Evolutionary conservation across 1,139 yeast genomes (phyloP), one percentile per base, ranked within the genome.

Genomic region (Pneumocystis murina): DNA sequence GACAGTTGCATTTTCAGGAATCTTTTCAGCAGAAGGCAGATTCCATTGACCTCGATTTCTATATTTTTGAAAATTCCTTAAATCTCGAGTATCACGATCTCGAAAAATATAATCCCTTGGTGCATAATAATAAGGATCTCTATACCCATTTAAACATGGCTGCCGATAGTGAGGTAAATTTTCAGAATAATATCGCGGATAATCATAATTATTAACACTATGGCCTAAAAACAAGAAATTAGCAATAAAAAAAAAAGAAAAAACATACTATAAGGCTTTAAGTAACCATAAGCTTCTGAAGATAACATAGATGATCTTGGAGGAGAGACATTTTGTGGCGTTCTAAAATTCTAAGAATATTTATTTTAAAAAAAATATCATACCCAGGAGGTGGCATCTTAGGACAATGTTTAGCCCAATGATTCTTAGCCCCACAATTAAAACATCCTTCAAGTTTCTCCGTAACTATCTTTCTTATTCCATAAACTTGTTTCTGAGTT

Each of bases 401-500:
- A 17, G 63, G 63, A 16, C 63, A 61, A 36, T 62, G 63, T 36
- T 58, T 62, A 17, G 63, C 54, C 63, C 63, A 61, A 35, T 61
- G 63, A 16, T 61, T 61, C 28, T 61, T 48, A 8, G 43, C 54
- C 5, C 63, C 62, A 28, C 63, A 61, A 54, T 57, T 54, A 55
- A 54, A 61, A 54, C 63, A 61, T 6, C 63, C 63, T 7, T 61
- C 60, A 24, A 48, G 57, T 10, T 41, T 17, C 5, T 35, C 40
- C 3, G 60, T 48, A 3, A 48, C 60, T 20, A 40, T 57, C 5
- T 40, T 40, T 3, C 59, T 54, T 35, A 43, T 35, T 17, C 58
- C 41, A 20, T 48, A 38, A 7, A 57, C 63, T 12, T 41, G 58
- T 7, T 58, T 54, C 17, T 62, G 63, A 17, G 63, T 43, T 58